Base-by-base conservation (phyloP, 768 basidiomycete species). In the Hydnomerulius pinastri region DNA sequence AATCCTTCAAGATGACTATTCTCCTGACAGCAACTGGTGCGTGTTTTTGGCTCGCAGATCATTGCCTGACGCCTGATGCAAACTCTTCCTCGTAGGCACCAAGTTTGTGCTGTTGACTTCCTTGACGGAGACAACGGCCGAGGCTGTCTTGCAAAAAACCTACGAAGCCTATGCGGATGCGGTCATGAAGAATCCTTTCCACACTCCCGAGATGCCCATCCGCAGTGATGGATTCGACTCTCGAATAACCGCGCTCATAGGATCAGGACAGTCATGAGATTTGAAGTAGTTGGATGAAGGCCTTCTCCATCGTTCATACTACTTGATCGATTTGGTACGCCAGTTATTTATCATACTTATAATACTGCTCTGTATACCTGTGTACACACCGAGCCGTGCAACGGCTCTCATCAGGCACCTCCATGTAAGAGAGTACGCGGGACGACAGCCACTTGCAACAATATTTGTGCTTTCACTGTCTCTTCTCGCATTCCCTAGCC, bases 181-280 rank as follows among this genome's bases (percentile, higher is more conserved):
- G 1, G 94, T 94, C 47, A 96, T 98, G 92, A 98, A 98, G 77
- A 98, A 98, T 64, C 97, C 97, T 1, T 99, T 99, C 71, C 93
- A 98, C 69, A 96, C 93, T 5, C 90, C 90, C n/a, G 97, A 98
- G 68, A 99, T 98, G 96, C 97, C 97, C 2, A 94, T 98, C 57
- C 83, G 97, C 40, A 92, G 78, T 37, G 91, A 93, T 59, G 83
- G 82, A 15, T 98, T 98, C 63, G 96, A 98, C 62, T 71, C 71
- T 48, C 80, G 84, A 38, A 82, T 91, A 44, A 72, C 77, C 9
- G 64, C 80, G 7, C 70, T 92, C 40, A 77, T 88, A 60, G 84
- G 83, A 11, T 71, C 50, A 24, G 68, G 71, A 20, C 54, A 61
- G 58, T 45, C 53, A 45, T 67, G 43, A 63, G 39, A 35, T 18